Conservation (phyloP, 2,329 filamentous ascomycete species). For the Pseudocercospora musae region DNA sequence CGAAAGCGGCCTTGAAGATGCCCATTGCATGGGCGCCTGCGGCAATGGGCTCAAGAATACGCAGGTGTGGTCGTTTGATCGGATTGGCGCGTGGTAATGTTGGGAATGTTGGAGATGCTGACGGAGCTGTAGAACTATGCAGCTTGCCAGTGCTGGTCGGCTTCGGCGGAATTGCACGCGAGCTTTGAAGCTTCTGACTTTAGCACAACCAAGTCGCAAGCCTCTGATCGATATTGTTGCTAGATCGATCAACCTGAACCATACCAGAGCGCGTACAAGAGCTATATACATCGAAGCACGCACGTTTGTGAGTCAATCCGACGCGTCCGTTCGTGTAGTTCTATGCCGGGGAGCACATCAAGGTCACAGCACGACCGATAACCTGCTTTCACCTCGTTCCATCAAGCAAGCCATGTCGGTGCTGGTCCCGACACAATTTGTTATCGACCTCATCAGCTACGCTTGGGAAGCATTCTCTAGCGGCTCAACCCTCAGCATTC, state of each 20-base stretch:
- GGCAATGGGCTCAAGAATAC: conserved; percentile 14
- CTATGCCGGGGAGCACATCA: neutral
- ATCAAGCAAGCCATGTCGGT: neutral
- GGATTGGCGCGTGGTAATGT: neutral
- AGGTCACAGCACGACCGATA: neutral
- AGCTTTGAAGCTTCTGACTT: neutral
- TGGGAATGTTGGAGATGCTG: neutral
- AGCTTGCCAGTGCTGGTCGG: neutral
- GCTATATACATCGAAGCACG: neutral
- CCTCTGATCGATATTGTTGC: neutral
- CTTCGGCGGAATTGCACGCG: neutral
- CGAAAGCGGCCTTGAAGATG: conserved; percentile 31
- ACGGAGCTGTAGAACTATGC: neutral
- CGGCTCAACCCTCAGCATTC: neutral
- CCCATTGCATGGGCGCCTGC: conserved; percentile 28
- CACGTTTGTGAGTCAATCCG: neutral
- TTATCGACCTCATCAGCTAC: neutral
- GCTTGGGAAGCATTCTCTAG: neutral
- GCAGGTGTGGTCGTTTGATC: neutral
- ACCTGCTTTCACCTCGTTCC: neutral
- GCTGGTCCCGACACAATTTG: neutral
- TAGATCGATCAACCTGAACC: neutral
- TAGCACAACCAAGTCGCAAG: neutral
- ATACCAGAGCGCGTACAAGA: neutral
- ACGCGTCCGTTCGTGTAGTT: neutral